These are phyloP conservation scores for Scheffersomyces parashehatae DNA, from an alignment of 1,139 yeast genomes.

Conservation along the genomic window DNA sequence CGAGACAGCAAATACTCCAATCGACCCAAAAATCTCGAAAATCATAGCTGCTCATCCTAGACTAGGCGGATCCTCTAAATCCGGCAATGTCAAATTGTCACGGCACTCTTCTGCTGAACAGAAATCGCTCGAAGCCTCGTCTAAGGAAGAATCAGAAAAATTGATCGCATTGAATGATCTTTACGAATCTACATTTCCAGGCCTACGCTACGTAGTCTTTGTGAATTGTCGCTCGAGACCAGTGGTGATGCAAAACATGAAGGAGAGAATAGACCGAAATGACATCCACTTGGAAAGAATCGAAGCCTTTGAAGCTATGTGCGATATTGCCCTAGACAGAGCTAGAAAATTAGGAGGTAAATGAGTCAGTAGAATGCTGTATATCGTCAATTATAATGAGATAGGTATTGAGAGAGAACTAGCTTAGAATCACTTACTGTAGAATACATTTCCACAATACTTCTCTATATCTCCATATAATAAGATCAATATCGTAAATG, in stretches of 20 bases:
- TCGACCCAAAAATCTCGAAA: conserved; percentile 38
- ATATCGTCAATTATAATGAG: too few species aligned
- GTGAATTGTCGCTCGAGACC: conserved; percentile 78
- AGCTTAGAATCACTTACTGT: too few species aligned
- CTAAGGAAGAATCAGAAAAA: conserved; percentile 48
- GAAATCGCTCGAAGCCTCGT: conserved; percentile 50
- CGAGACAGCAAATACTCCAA: conserved; percentile 12
- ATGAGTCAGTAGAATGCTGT: too few species aligned
- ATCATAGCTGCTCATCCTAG: conserved; percentile 91
- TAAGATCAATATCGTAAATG: too few species aligned
- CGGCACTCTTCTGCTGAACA: conserved; percentile 74
- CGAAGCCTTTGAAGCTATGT: conserved; percentile 81
- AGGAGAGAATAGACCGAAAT: conserved; percentile 53
- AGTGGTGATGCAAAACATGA: conserved; percentile 68
- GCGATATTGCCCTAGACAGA: conserved; percentile 84
- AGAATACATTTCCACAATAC: too few species aligned
- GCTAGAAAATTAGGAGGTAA: conserved; percentile 46
- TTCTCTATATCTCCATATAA: too few species aligned
- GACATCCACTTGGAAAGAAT: conserved; percentile 55
- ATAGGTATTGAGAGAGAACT: too few species aligned
- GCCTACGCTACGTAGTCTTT: conserved; percentile 84
- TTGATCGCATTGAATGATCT: conserved; percentile 54
- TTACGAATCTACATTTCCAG: conserved; percentile 76
- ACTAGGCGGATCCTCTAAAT: conserved; percentile 57
- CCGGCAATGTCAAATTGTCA: conserved; percentile 47